Base-by-base conservation (phyloP, 169 alveolate species). In the Ophryocystis elektroscirrha region DNA sequence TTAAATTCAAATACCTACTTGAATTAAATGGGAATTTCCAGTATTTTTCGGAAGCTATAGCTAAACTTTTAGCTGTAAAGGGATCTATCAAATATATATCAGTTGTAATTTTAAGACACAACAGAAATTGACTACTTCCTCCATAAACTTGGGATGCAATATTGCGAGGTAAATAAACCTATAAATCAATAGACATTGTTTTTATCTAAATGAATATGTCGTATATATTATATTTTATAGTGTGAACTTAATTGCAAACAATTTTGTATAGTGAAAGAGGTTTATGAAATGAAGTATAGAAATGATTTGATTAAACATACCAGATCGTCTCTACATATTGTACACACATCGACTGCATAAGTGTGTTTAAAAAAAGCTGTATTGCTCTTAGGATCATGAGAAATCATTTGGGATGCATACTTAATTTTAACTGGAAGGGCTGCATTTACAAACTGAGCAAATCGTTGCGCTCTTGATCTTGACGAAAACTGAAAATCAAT, bases 281-380 rank as follows among this genome's bases (percentile, higher is more conserved):
- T 65, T 2, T 94, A 95, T 9, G 96, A 96, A 15, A 82, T 61
- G 46, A 74, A 73, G 27, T 69, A 57, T 19, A 84, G 62, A 16
- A 85, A 61, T 41, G 70, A 73, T 43, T 67, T 70, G 37, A 94
- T 91, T 15, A 91, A 56, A 41, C 76, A 71, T 15, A 90, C 90
- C 59, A 94, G 72, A 60, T 94, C 99, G 66, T 89, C 95, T 58
- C 81, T 83, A 63, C 98, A 89, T 1, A 94, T 79, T 15, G 95
- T 96, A 6, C 90, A 82, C 25, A 94, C 73, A 56, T 86, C 96
- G 9, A 87, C 83, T 28, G 83, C 67, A 54, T 73, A 72, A 2
- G 96, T 77, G 70, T 79, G 84, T 66, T 89, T 86, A 57, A 83
- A 76, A 59, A 73, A 71, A 52, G 54, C 54, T n/a, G 48, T 55